Conservation (phyloP, 768 basidiomycete genomes). For the Antrodiella citrinella region DNA sequence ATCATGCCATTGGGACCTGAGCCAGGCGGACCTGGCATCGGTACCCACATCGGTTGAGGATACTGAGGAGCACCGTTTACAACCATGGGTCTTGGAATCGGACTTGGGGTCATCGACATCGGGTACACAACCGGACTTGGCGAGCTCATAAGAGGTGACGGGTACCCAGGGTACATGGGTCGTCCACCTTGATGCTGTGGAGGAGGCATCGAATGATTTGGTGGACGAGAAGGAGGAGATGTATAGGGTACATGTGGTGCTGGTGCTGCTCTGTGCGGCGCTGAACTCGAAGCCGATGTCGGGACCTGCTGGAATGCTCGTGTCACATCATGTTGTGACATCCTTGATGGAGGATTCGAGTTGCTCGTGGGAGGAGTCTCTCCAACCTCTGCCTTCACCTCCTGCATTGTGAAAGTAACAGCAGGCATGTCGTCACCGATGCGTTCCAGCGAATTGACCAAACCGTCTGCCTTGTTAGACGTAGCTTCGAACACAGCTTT, state of each 20-base stretch:
- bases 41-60: conserved; percentile 56
- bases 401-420: conserved; percentile 74
- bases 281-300: conserved; percentile 31
- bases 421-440: conserved; percentile 78
- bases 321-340: conserved; percentile 77
- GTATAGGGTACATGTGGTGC: background rate
- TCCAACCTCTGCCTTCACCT: conserved; percentile 82
- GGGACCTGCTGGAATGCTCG: conserved; percentile 86
- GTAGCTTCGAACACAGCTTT: conserved; percentile 82
- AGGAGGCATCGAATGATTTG: conserved; percentile 12
- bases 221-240: conserved; percentile 4
- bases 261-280: background rate
- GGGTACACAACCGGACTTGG: conserved; percentile 63
- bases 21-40: conserved; percentile 40
- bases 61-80: conserved; percentile 59
- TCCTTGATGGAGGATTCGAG: conserved; percentile 51
- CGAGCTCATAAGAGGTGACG: conserved; percentile 65
- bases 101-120: conserved; percentile 50
- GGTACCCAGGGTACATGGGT: conserved; percentile 49
- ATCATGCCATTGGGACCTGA: conserved; percentile 40
- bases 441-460: conserved; percentile 75
- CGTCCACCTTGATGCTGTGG: conserved; percentile 26
- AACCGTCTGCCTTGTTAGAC: conserved; percentile 56
- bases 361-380: conserved; percentile 66
- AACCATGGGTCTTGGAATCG: conserved; percentile 52